A percentile compares a stretch with the other conserved stretches of the same genome.
phyloP scores from a whole-genome alignment of 768 basidiomycete genomes.

The Auricularia sp. region DNA sequence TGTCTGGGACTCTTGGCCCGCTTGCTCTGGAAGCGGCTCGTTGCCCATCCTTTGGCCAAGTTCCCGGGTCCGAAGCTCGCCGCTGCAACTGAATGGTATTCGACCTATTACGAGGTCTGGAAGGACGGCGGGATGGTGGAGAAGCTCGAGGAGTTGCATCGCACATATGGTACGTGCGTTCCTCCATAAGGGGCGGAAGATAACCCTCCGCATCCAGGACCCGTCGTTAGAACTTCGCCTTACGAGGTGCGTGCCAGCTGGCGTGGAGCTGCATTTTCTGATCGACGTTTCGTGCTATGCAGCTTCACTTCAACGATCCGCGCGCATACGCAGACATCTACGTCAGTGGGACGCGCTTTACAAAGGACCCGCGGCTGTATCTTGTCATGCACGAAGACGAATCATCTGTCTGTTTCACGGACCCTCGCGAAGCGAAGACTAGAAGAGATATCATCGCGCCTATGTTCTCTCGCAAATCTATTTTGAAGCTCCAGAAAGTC shows the following conservation, averaged over 20 bases:
- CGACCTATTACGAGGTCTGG: constrained; percentile 11
- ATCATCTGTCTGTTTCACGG: constrained; percentile 28
- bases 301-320: constrained; percentile 37
- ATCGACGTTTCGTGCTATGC: not conserved
- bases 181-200: not conserved
- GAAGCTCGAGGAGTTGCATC: constrained; percentile 28
- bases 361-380: constrained; percentile 29
- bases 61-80: constrained; percentile 16
- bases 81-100: constrained; percentile 9
- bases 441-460: constrained; percentile 28
- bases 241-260: constrained; percentile 26
- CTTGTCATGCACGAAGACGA: constrained; percentile 28
- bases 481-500: constrained; percentile 27
- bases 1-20: no score
- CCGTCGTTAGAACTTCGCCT: constrained; percentile 29
- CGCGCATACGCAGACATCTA: constrained; percentile 33
- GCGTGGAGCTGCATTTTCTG: not conserved
- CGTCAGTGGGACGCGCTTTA: constrained; percentile 19
- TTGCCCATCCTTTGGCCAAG: constrained; percentile 13
- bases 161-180: constrained; percentile 24
- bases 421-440: constrained; percentile 26
- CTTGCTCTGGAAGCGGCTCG: not conserved
- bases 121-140: constrained; percentile 16
- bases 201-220: constrained; percentile 17
- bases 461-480: constrained; percentile 32